These are phyloP conservation scores for Vigna mungo DNA, from an alignment of 306 rosid genomes.

Conservation along the genomic window DNA sequence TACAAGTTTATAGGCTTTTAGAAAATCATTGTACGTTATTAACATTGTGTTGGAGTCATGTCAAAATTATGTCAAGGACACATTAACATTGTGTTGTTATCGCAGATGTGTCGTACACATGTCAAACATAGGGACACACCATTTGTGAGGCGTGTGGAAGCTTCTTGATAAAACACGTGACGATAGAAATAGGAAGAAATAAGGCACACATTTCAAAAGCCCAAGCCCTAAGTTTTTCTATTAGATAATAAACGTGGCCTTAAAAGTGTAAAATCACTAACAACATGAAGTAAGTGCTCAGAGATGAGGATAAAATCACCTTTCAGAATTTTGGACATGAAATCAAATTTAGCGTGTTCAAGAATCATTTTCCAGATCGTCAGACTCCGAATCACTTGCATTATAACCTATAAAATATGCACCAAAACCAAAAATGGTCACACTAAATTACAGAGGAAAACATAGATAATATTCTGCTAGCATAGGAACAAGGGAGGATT, in stretches of 20 bases:
- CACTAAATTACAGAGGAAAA: constrained; percentile 2
- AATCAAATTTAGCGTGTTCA: constrained; percentile 40
- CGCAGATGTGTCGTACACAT: no score
- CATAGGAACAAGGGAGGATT: constrained; percentile 31
- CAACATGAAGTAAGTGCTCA: constrained; percentile 24
- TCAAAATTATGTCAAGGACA: no score
- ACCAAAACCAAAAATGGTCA: constrained; percentile 14
- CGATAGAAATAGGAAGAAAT: constrained; percentile 1
- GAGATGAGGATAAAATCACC: constrained; percentile 50
- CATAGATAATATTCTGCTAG: constrained; percentile 8
- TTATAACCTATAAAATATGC: constrained; percentile 69
- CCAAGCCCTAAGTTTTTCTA: constrained; percentile 13
- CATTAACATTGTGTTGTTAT: no score
- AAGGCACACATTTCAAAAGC: constrained; percentile 3
- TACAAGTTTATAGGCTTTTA: no score
- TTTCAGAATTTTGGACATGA: constrained; percentile 36
- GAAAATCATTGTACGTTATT: no score
- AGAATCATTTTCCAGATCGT: constrained; percentile 67
- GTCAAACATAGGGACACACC: no score
- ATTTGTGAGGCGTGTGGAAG: no score
- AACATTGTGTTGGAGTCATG: no score
- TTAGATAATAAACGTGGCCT: constrained; percentile 15
- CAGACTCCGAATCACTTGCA: constrained; percentile 97
- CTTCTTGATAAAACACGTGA: not conserved
- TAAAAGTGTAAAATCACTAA: constrained; percentile 16